Conservation (phyloP, 2,329 filamentous ascomycete genomes). For the Xylaria sp. region DNA sequence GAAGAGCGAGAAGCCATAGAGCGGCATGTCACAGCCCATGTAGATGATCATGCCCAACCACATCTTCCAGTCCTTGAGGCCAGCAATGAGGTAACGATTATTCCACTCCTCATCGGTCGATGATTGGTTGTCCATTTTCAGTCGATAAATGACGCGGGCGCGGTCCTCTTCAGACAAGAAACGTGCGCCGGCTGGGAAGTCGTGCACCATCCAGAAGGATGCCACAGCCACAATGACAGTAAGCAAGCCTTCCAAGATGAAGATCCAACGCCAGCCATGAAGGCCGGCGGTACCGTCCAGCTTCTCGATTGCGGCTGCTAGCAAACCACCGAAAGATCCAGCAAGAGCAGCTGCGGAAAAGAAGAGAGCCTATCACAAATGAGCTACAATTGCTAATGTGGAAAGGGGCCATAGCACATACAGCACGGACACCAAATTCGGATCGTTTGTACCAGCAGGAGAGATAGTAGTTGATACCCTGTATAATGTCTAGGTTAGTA, state of each 20-base stretch:
- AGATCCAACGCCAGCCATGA: constrained; percentile 60
- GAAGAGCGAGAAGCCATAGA: constrained; percentile 75
- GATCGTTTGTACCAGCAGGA: constrained; percentile 78
- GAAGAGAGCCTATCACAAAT: constrained; percentile 55
- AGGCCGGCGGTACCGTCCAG: constrained; percentile 60
- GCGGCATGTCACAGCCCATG: constrained; percentile 66
- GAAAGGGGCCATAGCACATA: constrained; percentile 23
- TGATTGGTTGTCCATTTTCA: constrained; percentile 66
- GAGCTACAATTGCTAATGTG: constrained; percentile 3
- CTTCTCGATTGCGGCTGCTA: constrained; percentile 65
- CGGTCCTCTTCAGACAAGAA: constrained; percentile 70
- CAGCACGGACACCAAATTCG: constrained; percentile 72
- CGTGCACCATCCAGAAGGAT: constrained; percentile 74
- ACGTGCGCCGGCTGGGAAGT: constrained; percentile 71
- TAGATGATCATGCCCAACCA: constrained; percentile 70
- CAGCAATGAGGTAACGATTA: constrained; percentile 64
- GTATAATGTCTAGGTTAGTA: constrained; percentile 1
- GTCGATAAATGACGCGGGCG: constrained; percentile 62
- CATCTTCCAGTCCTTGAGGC: constrained; percentile 79
- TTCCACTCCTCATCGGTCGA: constrained; percentile 69
- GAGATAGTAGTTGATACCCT: constrained; percentile 70
- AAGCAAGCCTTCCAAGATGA: constrained; percentile 63
- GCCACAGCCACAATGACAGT: constrained; percentile 63
- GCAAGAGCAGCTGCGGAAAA: constrained; percentile 77
- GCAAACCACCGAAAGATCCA: constrained; percentile 70